Base-by-base conservation (phyloP, 73 alveolate species). In the Blepharisma japonicum region DNA sequence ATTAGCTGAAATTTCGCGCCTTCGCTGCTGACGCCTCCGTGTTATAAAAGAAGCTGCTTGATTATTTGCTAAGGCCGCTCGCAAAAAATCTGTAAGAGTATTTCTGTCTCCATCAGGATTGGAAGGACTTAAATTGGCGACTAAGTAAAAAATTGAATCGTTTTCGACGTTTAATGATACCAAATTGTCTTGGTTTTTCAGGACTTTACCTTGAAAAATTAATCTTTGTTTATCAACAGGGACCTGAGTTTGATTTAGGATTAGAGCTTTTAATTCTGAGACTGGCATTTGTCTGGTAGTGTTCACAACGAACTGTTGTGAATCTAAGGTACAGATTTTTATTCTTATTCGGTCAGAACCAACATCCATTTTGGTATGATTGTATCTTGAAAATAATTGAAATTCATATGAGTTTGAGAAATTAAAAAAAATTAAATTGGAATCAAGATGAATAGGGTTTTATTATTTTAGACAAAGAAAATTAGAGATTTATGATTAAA, bases 181-280 rank as follows among this genome's bases (percentile, higher is more conserved):
- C 66, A 92, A 68, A 23, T 71, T 77, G 72, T 83, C 88, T 71
- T 79, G 91, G 38, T 91, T 93, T 82, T 93, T 91, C 56, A 93
- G 80, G 42, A 83, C 89, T 78, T 93, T 93, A 3, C 97, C 97
- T 78, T 91, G 90, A 56, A 85, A 93, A 38, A 93, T 88, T 47
- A 93, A 82, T 68, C 98, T 85, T 77, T 93, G 94, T 14, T 85
- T 82, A 8, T 85, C 87, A 48, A 67, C 83, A 6, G 97, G 97
- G 55, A 93, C 85, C 54, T 81, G 84, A 71, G 83, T 71, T 67
- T 82, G 88, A 87, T 83, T 71, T 68, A 54, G 76, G 68, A 87
- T 83, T 21, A 76, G 87, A 18, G 20, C 23, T 55, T 87, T 87
- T 8, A 87, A 80, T n/a, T 87, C 90, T 8, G 81, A 51, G 56